These are phyloP conservation scores for Biscutella laevigata DNA, from an alignment of 441 rosid species.

Conservation along the genomic window DNA sequence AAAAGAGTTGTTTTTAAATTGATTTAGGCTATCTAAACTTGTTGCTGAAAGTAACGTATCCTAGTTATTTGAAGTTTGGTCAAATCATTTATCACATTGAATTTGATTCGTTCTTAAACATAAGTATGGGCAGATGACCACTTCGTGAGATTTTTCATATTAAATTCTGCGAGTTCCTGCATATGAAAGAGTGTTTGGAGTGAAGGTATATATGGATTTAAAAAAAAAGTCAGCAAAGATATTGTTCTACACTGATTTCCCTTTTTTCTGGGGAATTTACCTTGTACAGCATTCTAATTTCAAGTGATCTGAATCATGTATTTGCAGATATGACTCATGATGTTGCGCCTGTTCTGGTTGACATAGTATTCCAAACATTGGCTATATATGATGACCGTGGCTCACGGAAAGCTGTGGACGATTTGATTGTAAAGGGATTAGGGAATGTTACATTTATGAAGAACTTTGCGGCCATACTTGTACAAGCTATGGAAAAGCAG, in stretches of 20 bases:
- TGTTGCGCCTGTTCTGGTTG: conserved; percentile 45
- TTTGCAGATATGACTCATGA: conserved; percentile 72
- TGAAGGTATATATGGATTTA: no score
- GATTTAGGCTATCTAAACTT: no score
- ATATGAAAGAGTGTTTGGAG: no score
- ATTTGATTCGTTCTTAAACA: background rate
- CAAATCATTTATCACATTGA: background rate
- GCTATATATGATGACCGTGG: conserved; percentile 63
- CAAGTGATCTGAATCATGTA: conserved; percentile 5
- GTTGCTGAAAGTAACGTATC: no score
- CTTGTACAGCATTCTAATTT: conserved; percentile 3
- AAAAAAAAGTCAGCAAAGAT: background rate
- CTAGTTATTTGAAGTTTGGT: background rate
- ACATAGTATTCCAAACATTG: conserved; percentile 61
- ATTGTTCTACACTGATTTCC: background rate
- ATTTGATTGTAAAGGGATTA: conserved; percentile 51
- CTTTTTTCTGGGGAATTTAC: background rate
- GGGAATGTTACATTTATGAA: conserved; percentile 66
- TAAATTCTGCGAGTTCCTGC: background rate
- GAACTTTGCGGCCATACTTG: conserved; percentile 73
- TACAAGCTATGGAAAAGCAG: conserved; percentile 85
- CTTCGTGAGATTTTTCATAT: background rate
- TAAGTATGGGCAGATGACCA: background rate
- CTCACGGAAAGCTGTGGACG: conserved; percentile 79
- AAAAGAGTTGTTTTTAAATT: no score